phyloP scores from a whole-genome alignment of 225 moss, liverwort and hornwort genomes.

The Pseudisothecium myosuroides region DNA sequence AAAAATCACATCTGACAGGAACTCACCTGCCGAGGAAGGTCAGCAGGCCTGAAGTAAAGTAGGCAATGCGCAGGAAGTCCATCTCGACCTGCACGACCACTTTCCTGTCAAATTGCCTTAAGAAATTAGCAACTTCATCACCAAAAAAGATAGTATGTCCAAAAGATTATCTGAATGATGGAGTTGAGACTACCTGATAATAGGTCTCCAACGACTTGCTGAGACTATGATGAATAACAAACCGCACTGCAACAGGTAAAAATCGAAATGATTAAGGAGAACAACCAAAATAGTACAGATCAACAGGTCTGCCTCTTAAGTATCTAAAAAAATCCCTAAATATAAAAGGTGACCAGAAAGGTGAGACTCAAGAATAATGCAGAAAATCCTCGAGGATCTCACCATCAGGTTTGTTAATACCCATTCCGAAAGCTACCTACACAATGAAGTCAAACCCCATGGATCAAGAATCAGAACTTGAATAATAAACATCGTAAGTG shows the following conservation, averaged over 20 bases:
- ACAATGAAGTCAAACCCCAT: neutral
- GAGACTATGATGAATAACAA: conserved; percentile 95
- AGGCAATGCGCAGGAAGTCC: conserved; percentile 95
- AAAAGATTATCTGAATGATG: neutral
- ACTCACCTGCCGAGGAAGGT: conserved; percentile 79
- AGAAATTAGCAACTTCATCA: neutral
- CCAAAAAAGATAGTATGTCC: neutral
- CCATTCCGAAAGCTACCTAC: conserved; percentile 99
- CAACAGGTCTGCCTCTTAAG: neutral
- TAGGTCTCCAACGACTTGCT: conserved; percentile 99
- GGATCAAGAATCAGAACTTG: neutral
- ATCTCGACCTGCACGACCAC: conserved; percentile 97
- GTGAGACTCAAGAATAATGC: neutral
- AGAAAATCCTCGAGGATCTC: conserved; percentile 10
- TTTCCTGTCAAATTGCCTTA: conserved; percentile 51
- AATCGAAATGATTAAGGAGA: neutral
- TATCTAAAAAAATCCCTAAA: neutral
- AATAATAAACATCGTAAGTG: neutral
- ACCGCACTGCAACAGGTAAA: conserved; percentile 54
- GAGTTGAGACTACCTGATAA: conserved; percentile 66
- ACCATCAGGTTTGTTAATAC: conserved; percentile 99
- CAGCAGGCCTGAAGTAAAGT: conserved; percentile 85
- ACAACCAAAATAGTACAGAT: neutral
- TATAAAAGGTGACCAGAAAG: neutral
- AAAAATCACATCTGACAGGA: neutral